A percentile compares a stretch with the other conserved stretches of the same genome.
phyloP scores from a whole-genome alignment of 2,329 filamentous ascomycete genomes.

The Aspergillus hortae region DNA sequence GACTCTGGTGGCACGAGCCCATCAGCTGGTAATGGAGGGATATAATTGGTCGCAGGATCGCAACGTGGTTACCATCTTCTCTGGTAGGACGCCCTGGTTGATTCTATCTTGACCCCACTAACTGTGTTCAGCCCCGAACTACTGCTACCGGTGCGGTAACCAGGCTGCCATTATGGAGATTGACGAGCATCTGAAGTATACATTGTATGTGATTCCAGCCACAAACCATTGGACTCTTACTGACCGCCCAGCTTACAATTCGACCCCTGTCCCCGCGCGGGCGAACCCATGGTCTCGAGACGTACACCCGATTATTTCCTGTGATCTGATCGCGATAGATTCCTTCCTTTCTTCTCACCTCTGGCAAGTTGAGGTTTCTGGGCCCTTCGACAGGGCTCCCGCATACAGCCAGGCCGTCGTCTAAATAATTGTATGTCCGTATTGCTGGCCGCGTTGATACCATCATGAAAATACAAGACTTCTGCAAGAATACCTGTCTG shows the following conservation, averaged over 20 bases:
- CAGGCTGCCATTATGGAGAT: conserved; percentile 99
- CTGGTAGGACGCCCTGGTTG: conserved; percentile 54
- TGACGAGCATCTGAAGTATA: conserved; percentile 98
- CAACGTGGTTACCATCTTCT: conserved; percentile 98
- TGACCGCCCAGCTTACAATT: conserved; percentile 79
- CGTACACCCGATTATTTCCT: conserved; percentile 98
- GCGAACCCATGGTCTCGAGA: conserved; percentile 98
- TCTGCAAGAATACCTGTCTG: conserved; percentile 16
- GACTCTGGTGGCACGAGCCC: conserved; percentile 90
- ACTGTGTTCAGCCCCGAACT: conserved; percentile 64
- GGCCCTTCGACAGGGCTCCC: conserved; percentile 25
- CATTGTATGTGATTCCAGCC: conserved; percentile 70
- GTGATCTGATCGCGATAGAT: conserved; percentile 47
- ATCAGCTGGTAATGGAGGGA: conserved; percentile 98
- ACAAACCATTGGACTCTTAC: background rate
- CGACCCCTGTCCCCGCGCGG: conserved; percentile 93
- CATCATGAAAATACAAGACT: conserved; percentile 40
- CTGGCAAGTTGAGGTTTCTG: conserved; percentile 17
- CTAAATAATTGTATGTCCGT: conserved; percentile 34
- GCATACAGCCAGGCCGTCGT: conserved; percentile 26
- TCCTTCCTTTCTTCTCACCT: conserved; percentile 21
- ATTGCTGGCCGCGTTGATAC: conserved; percentile 38
- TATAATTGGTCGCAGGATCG: conserved; percentile 99
- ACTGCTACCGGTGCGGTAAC: conserved; percentile 98
- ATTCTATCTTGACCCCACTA: background rate